Evolutionary conservation across 2,329 filamentous ascomycete genomes (phyloP).

Genomic region (Calonectria ilicicola): DNA sequence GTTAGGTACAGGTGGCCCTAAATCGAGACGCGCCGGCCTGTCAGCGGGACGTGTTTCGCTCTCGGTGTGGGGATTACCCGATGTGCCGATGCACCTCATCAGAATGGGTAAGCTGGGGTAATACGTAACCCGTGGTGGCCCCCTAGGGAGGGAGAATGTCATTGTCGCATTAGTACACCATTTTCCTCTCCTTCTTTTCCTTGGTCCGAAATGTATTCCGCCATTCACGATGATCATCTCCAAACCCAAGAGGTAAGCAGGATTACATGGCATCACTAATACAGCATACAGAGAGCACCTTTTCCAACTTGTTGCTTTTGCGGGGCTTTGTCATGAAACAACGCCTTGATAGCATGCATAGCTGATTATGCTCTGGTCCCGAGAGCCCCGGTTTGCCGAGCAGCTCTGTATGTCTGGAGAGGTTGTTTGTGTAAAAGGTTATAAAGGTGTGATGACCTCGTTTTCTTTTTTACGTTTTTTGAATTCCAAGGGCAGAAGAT

Average conservation of each 20-base stretch:
- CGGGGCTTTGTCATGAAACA: neutral
- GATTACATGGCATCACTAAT: neutral
- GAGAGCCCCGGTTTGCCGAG: neutral
- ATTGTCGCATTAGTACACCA: no score
- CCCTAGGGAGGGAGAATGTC: no score
- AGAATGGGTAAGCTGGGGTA: constrained; percentile 1
- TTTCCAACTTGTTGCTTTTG: neutral
- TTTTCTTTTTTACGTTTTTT: neutral
- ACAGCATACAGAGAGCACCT: neutral
- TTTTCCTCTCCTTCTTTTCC: neutral
- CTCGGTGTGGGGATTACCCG: constrained; percentile 33
- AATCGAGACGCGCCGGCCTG: constrained; percentile 22
- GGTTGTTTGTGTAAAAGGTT: neutral
- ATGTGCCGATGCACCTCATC: constrained; percentile 31
- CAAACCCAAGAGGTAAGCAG: neutral
- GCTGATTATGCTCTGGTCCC: neutral
- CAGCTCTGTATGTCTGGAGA: neutral
- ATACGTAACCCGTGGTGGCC: neutral
- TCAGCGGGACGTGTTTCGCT: constrained; percentile 21
- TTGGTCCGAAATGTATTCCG: neutral
- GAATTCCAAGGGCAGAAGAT: neutral
- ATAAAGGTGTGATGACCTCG: neutral
- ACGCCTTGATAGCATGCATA: no score
- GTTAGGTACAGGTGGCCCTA: constrained; percentile 35
- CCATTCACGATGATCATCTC: neutral